Conservation (phyloP, 2,329 filamentous ascomycete genomes). For the Apiospora pterosperma region DNA sequence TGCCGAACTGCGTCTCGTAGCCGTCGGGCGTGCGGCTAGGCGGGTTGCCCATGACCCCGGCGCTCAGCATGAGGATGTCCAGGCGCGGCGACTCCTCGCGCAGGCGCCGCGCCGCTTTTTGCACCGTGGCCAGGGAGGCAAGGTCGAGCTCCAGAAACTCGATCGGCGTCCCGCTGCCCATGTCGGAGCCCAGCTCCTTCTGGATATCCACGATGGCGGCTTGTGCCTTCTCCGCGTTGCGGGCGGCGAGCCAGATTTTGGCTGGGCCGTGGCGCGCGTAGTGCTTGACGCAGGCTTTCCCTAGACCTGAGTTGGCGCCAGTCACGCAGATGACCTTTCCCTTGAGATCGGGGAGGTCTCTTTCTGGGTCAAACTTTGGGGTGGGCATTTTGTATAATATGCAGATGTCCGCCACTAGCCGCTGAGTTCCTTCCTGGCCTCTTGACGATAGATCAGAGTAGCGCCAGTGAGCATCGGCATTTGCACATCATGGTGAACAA, state of each 20-base stretch:
- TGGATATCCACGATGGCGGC: constrained; percentile 1
- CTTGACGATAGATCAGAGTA: neutral
- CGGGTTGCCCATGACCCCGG: constrained; percentile 32
- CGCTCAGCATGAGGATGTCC: constrained; percentile 42
- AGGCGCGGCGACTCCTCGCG: constrained; percentile 27
- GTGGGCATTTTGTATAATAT: neutral
- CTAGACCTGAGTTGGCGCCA: neutral
- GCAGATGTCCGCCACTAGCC: neutral
- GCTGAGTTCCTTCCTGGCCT: neutral
- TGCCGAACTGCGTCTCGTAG: constrained; percentile 39
- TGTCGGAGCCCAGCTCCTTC: neutral
- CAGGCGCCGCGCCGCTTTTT: constrained; percentile 31
- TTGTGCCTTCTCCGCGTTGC: neutral
- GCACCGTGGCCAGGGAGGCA: constrained; percentile 32
- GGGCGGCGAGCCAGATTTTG: neutral
- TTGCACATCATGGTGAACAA: neutral
- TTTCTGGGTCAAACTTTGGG: neutral
- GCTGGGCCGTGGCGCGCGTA: neutral
- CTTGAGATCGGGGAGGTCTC: neutral
- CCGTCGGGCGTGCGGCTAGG: constrained; percentile 39
- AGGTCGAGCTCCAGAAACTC: constrained; percentile 35
- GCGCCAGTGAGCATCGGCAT: neutral
- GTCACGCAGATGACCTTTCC: neutral
- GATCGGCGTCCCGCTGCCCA: neutral
- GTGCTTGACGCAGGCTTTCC: neutral